These are phyloP conservation scores for Taiozyma sp. DNA, from an alignment of 1,139 yeast species.

Conservation along the genomic window DNA sequence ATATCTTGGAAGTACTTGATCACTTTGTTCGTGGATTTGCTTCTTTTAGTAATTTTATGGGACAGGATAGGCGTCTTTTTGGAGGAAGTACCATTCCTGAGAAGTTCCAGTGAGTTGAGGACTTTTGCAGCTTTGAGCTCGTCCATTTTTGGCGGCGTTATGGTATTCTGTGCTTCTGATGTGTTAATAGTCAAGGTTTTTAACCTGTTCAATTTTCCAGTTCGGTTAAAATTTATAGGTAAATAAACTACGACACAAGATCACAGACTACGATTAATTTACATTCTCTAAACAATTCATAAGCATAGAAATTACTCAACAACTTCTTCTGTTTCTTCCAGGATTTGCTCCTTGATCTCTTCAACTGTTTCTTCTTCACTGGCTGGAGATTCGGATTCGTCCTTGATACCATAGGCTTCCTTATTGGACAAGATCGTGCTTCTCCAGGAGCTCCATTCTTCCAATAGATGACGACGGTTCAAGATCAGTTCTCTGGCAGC, in stretches of 20 bases:
- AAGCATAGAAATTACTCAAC: constrained; percentile 35
- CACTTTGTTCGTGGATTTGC: background rate
- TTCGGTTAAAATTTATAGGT: background rate
- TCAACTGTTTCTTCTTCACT: constrained; percentile 46
- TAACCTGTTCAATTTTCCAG: background rate
- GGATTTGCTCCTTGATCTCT: constrained; percentile 67
- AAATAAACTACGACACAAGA: background rate
- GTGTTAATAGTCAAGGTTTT: background rate
- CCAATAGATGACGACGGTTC: constrained; percentile 75
- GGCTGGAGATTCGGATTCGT: constrained; percentile 26
- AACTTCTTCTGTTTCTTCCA: constrained; percentile 64
- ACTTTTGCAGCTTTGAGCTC: background rate
- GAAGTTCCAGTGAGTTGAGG: background rate
- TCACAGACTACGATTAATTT: background rate
- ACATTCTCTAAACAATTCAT: background rate
- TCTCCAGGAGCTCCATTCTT: constrained; percentile 88
- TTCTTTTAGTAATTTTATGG: background rate
- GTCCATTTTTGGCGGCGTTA: background rate
- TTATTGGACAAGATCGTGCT: constrained; percentile 45
- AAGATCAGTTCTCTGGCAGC: constrained; percentile 88
- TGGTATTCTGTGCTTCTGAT: background rate
- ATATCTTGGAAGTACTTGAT: background rate
- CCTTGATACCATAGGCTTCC: constrained; percentile 37
- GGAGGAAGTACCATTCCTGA: background rate
- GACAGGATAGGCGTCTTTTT: background rate